Base-by-base conservation (phyloP, 495 filamentous ascomycete genomes). In the Penicillium waksmanii region DNA sequence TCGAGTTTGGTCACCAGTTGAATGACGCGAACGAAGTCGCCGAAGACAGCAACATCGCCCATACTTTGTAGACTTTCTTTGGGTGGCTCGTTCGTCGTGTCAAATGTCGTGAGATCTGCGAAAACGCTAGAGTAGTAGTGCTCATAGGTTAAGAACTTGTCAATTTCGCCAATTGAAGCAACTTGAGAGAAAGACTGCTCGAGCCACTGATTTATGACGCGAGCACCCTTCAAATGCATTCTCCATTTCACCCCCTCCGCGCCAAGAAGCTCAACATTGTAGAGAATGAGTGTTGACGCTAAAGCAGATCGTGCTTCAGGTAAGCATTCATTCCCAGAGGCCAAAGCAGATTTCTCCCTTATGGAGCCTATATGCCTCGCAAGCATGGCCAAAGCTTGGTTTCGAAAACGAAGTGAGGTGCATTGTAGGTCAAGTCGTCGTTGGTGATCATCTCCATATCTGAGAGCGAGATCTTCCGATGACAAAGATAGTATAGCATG, bases 71-170 rank as follows among this genome's bases (percentile, higher is more conserved):
- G 51, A 7, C 51, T n/a, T 3, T 48, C 58, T 23, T 36, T 19
- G 0, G 44, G n/a, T 31, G 58, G 35, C 1, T 58, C 62, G 42
- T 56, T 42, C 1, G 40, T 15, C 2, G 44, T 33, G 23, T 67
- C 62, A 21, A 70, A 67, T 35, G 55, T 64, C 3, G 58, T 70
- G 7, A 70, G 55, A 1, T 60, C 60, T 19, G 60, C 64, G 51
- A 67, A 65, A 3, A 67, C 62, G 42, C 55, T 61, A 1, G 57
- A 44, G n/a, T 60, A 67, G 27, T 70, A 70, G 9, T 65, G 62
- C 47, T 70, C 65, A 46, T 70, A 67, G 31, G 62, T 51, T 23
- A 70, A 56, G 48, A 70, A 70, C 11, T 43, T 51, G 31, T 67
- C 64, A 1, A 59, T 57, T 25, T 40, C 23, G 17, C 56, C 40